phyloP scores from a whole-genome alignment of 2,329 filamentous ascomycete species.

The Myotisia sp. region DNA sequence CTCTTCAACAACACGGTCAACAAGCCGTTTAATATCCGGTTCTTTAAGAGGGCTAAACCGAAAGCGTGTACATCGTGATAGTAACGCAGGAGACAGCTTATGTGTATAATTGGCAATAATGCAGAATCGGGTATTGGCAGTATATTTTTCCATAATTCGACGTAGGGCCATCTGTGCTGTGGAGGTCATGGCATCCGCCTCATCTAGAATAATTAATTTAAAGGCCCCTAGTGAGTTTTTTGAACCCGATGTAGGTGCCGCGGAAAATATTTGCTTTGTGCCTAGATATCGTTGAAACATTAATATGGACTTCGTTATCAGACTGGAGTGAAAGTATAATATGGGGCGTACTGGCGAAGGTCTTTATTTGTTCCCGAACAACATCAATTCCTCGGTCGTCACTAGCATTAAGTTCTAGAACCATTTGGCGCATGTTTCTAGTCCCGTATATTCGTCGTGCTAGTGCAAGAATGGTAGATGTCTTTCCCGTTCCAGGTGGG shows the following conservation, averaged over 20 bases:
- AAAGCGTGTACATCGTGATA: constrained; percentile 89
- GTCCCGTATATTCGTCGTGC: constrained; percentile 83
- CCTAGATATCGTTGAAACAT: constrained; percentile 15
- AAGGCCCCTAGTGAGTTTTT: constrained; percentile 52
- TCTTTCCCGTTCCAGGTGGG: constrained; percentile 92
- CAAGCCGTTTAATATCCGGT: constrained; percentile 64
- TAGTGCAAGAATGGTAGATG: constrained; percentile 85
- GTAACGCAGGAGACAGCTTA: constrained; percentile 81
- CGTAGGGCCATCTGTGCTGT: constrained; percentile 95
- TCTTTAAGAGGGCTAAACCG: constrained; percentile 89
- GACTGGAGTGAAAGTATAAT: background rate
- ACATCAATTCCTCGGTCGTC: constrained; percentile 97
- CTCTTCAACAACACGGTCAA: constrained; percentile 79
- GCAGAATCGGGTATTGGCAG: constrained; percentile 91
- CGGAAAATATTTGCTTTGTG: constrained; percentile 93
- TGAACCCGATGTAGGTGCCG: constrained; percentile 35
- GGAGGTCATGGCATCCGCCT: constrained; percentile 99
- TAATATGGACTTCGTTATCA: background rate
- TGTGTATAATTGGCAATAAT: constrained; percentile 99
- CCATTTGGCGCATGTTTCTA: constrained; percentile 94
- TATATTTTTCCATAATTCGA: constrained; percentile 98
- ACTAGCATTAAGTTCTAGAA: constrained; percentile 90
- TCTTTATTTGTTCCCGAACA: constrained; percentile 97
- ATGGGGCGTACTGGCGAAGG: constrained; percentile 57
- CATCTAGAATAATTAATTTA: constrained; percentile 94